Base-by-base conservation (phyloP, 352 stramenopile species). In the Albugo laibachii region DNA sequence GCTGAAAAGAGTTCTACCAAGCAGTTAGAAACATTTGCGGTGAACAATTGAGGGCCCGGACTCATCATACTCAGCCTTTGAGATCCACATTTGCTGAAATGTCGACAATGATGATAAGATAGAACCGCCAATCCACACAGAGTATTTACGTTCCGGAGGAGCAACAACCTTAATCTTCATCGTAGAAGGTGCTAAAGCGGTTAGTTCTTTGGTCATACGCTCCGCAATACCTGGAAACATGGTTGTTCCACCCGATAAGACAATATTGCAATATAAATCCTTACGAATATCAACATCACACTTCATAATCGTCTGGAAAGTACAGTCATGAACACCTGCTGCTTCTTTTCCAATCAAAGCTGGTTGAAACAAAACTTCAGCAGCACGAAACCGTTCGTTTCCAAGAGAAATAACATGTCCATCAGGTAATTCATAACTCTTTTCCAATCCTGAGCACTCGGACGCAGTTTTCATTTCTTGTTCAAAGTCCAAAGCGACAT, bases 1-100 rank as follows among this genome's bases (percentile, higher is more conserved):
- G 38, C 38, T 8, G 38, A 43, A 43, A 19, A 43, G 8, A 19
- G 16, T 43, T 43, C 38, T 24, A 19, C 38, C 16, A 43, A 24
- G 8, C 16, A 47, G 49, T 91, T 87, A 94, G 57, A 92, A 91
- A 68, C 83, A 96, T 65, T 95, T 95, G 53, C 83, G 69, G 68
- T 96, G 86, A 27, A 97, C 86, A 66, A 97, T 97, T 18, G 70
- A 88, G 18, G 91, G 84, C 42, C 91, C 92, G 53, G 76, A 91
- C 47, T 97, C 92, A 52, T 97, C 89, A 66, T 97, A 97, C 60
- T 97, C 87, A 43, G 84, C 76, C 78, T 96, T 96, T 31, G 74
- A 89, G 62, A 97, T 96, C 85, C 88, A 97, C 84, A 97, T 96
- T 59, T 89, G 78, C 61, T 96, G 85, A 82, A 97, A 97, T 40